Evolutionary conservation across 805 yeast species (phyloP), one percentile per base, ranked within the genome.

Genomic region (Lachancea lanzarotensis): DNA sequence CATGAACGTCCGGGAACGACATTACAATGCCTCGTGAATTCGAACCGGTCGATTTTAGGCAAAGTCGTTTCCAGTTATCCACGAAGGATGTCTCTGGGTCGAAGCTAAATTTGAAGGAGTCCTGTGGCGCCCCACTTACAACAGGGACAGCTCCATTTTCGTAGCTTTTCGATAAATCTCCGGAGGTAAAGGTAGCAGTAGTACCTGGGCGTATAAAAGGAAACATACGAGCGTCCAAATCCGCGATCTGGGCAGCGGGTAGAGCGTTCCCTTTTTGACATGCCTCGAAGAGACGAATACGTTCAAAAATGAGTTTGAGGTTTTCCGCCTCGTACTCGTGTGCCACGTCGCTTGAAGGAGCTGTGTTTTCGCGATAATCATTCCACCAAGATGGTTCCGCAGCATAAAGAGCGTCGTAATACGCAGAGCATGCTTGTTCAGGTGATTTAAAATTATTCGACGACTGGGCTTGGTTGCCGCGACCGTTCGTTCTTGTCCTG

Each of bases 1-100:
- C 54, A 42, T 63, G 63, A 3, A 40, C 38, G 38, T 67, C 68
- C 1, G 42, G 40, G 29, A 51, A 38, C 26, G 48, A 42, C 40
- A 54, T 7, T 2, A 54, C 50, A 30, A 57, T 57, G 38, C 62
- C 62, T 13, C 52, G 50, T n/a, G 43, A 42, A 9, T 27, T 47
- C 18, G 46, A 26, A 3, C 12, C 39, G 12, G 46, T 32, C 30
- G 52, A 40, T 40, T 45, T 40, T 12, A 33, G 38, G n/a, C 32
- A 34, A 2, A 35, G n/a, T 6, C 35, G 39, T 10, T 45, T 45
- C 59, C 59, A 57, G 36, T 52, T 49, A 10, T 26, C 16, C 49
- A 53, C 49, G 17, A 50, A 44, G 13, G 55, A 40, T 40, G 43
- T 40, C 17, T 25, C 20, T 22, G 34, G 25, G 35, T 52, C 45